A percentile compares a stretch with the other conserved stretches of the same genome.
These are phyloP conservation scores for Microbotryum lychnidis-dioicae DNA, from an alignment of 1,284 basidiomycete species.

Conservation along the genomic window DNA sequence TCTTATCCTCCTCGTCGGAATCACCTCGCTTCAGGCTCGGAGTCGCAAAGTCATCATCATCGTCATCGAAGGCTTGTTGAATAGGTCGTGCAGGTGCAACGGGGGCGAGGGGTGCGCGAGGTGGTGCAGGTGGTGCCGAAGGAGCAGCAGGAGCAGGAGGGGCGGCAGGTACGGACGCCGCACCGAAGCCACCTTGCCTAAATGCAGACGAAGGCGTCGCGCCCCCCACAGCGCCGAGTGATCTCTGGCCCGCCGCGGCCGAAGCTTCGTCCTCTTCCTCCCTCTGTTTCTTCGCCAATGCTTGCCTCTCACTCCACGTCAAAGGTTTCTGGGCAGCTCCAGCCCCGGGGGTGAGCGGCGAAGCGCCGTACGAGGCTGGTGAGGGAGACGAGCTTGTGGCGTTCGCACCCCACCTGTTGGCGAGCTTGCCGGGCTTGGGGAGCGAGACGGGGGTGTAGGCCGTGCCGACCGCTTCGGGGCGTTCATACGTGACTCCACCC, in stretches of 20 bases:
- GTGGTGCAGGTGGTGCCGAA: constrained; percentile 37
- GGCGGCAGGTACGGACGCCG: constrained; percentile 35
- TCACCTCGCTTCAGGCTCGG: constrained; percentile 35
- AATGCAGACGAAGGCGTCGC: constrained; percentile 25
- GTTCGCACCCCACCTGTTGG: constrained; percentile 64
- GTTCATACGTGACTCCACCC: constrained; percentile 29
- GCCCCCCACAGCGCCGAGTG: constrained; percentile 20
- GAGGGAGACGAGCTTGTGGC: constrained; percentile 34
- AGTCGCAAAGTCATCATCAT: constrained; percentile 33
- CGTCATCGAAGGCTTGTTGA: constrained; percentile 33
- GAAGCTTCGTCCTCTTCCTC: constrained; percentile 71
- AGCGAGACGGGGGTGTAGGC: constrained; percentile 79
- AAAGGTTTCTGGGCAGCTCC: constrained; percentile 54
- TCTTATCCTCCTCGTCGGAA: constrained; percentile 36
- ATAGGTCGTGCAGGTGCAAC: neutral
- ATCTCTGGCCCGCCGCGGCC: constrained; percentile 40
- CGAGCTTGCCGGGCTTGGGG: constrained; percentile 72
- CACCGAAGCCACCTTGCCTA: constrained; percentile 16
- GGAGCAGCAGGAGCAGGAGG: constrained; percentile 43
- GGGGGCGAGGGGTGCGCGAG: constrained; percentile 14
- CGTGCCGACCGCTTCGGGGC: constrained; percentile 47
- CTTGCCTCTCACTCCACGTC: constrained; percentile 85
- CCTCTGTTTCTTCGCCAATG: constrained; percentile 69
- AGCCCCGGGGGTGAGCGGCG: constrained; percentile 31
- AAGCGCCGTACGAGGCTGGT: constrained; percentile 29